Evolutionary conservation across 352 stramenopile genomes (phyloP), one percentile per base, ranked within the genome.

Genomic region (Globisporangium polare): DNA sequence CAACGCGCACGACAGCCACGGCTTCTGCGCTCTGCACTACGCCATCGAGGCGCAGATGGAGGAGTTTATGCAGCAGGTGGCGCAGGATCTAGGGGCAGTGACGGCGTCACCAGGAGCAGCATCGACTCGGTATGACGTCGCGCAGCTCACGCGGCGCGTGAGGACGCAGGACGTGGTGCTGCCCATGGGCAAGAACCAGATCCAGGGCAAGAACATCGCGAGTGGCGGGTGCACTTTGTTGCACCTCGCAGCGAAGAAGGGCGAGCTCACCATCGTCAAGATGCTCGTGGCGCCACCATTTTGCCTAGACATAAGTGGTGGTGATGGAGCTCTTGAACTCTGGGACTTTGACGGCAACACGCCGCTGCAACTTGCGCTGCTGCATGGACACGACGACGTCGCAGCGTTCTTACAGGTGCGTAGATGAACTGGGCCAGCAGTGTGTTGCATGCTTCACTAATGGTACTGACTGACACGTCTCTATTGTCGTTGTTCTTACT

Each of bases 21-120:
- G 83, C 5, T 85, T 86, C n/a, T 88, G 75, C 5, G 71, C 82
- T 33, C 52, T 93, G 13, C 83, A 93, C 43, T 93, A 93, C 65
- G 84, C 83, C 2, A 68, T 89, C 29, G 86, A 95, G 42, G 80
- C 82, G 5, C 81, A 89, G 60, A 90, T 92, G 82, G 27, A 43
- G 0, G 60, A 60, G 33, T 88, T 92, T 18, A 8, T 90, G 26
- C 70, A 80, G 9, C 81, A 71, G 45, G 62, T 62, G 12, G 55
- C 72, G 5, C 43, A 74, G 3, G 65, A 59, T 15, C 65, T 75
- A 15, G 45, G 63, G 15, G 62, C 58, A 47, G 64, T 46, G 24
- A 52, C 57, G 17, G 15, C 1, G 17, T n/a, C n/a, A n/a, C n/a
- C n/a, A n/a, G n/a, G n/a, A n/a, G n/a, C n/a, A n/a, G 39, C 49